A percentile compares a stretch with the other conserved stretches of the same genome.
Evolutionary conservation across 805 yeast genomes (phyloP).

Genomic region (Alloascoidea africana): DNA sequence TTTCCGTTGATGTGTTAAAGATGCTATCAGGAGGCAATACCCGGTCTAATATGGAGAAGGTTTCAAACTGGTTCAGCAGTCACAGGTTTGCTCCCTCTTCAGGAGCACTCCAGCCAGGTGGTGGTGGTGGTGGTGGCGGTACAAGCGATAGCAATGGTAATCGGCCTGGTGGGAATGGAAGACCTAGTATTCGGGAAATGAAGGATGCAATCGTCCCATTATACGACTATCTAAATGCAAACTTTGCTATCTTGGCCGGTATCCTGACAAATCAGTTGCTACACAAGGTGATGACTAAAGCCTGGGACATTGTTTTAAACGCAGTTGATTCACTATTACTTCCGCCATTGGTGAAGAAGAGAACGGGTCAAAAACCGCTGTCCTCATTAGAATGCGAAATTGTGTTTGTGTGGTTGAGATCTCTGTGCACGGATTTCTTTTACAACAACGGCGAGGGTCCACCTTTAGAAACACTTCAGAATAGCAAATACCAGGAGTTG

Average conservation of each 20-base stretch:
- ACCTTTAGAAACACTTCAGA: constrained; percentile 43
- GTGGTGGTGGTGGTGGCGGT: constrained; percentile 2
- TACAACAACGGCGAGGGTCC: constrained; percentile 77
- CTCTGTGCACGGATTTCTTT: constrained; percentile 57
- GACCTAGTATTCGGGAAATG: constrained; percentile 18
- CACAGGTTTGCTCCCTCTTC: too few species aligned
- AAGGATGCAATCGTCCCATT: constrained; percentile 60
- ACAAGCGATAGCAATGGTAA: neutral
- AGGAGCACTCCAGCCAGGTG: too few species aligned
- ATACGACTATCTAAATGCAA: constrained; percentile 58
- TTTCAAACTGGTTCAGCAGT: constrained; percentile 18
- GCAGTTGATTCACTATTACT: constrained; percentile 58
- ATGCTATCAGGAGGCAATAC: constrained; percentile 19
- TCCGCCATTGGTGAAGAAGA: constrained; percentile 40
- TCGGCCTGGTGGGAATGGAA: constrained; percentile 2
- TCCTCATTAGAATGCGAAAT: constrained; percentile 48
- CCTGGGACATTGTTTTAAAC: constrained; percentile 64
- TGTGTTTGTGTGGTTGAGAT: constrained; percentile 54
- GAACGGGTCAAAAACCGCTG: constrained; percentile 26
- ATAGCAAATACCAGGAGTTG: constrained; percentile 47
- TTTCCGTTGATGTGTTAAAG: constrained; percentile 42
- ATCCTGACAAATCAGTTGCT: constrained; percentile 39
- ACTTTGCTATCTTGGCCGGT: constrained; percentile 47
- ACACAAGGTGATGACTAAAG: constrained; percentile 51
- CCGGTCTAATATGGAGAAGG: constrained; percentile 2